phyloP scores from a whole-genome alignment of 345 rosid genomes.

The Durio zibethinus region DNA sequence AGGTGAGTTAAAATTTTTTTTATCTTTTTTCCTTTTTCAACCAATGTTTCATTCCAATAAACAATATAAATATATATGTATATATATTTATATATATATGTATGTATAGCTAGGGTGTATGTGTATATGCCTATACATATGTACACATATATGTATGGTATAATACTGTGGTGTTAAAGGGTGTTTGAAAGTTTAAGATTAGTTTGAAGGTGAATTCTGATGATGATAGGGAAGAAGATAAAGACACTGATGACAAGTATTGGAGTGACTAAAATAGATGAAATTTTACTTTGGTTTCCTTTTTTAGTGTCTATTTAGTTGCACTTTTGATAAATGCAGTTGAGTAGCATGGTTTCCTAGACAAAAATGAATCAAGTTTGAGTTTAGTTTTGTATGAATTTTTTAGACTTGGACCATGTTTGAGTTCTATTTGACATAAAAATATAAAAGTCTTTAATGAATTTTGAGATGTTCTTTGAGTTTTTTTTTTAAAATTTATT shows the following conservation, averaged over 20 bases:
- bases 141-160: too few relatives aligned
- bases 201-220: conserved; percentile 30
- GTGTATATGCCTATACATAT: too few relatives aligned
- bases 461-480: too few relatives aligned
- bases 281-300: not conserved
- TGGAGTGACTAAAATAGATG: conserved; percentile 44
- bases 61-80: not conserved
- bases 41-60: not conserved
- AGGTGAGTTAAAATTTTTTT: conserved; percentile 36
- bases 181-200: conserved; percentile 67
- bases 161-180: conserved; percentile 62
- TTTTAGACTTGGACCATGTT: too few relatives aligned
- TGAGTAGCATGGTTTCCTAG: too few relatives aligned
- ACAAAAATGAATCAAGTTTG: not conserved
- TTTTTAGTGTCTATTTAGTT: not conserved
- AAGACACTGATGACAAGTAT: conserved; percentile 53
- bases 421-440: too few relatives aligned
- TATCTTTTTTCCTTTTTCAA: not conserved
- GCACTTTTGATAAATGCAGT: not conserved
- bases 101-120: too few relatives aligned
- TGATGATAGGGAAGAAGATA: conserved; percentile 21
- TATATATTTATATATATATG: not conserved
- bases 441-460: too few relatives aligned
- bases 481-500: too few relatives aligned
- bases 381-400: too few relatives aligned